Base-by-base conservation (phyloP, 106 monocot genomes). In the Cymbidium sinense region DNA sequence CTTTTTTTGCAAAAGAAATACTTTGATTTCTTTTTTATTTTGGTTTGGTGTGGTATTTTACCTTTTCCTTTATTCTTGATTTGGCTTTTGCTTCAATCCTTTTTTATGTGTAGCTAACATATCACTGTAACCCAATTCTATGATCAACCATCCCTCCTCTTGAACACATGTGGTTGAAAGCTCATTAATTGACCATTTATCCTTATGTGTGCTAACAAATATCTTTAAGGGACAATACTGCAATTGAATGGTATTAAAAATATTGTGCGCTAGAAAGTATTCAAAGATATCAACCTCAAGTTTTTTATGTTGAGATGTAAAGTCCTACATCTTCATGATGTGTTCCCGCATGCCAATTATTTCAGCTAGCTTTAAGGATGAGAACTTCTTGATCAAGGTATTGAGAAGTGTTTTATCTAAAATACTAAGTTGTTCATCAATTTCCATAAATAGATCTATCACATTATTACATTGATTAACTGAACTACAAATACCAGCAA, bases 311-410 rank as follows among this genome's bases (percentile, higher is more conserved):
- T 75, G 61, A 64, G 80, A 29, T 31, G 55, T 28, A 39, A 75
- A 76, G 28, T 81, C 64, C 17, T 13, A 19, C 64, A 76, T 81
- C 39, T 64, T 39, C 75, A 76, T 76, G 15, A 81, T 81, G 62
- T 37, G n/a, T 13, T 28, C 61, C 4, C 23, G 33, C 50, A 79
- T 30, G 43, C 29, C 54, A 30, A 47, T 37, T 12, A 70, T 19
- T 9, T 15, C 19, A 62, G 23, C 73, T 70, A 80, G 51, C 20
- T n/a, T 55, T 55, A 20, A 21, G 21, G 19, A 20, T 18, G 2
- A 55, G 0, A 55, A 55, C n/a, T 21, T 70, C 29, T 43, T 39
- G 3, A 76, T 72, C 18, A 84, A 31, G 10, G 55, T 76, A 33
- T 43, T 77, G 0, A 67, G 47, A 18, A 76, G 11, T n/a, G 43